Evolutionary conservation across 257 asterid species (phyloP).

Genomic region (Echium plantagineum): DNA sequence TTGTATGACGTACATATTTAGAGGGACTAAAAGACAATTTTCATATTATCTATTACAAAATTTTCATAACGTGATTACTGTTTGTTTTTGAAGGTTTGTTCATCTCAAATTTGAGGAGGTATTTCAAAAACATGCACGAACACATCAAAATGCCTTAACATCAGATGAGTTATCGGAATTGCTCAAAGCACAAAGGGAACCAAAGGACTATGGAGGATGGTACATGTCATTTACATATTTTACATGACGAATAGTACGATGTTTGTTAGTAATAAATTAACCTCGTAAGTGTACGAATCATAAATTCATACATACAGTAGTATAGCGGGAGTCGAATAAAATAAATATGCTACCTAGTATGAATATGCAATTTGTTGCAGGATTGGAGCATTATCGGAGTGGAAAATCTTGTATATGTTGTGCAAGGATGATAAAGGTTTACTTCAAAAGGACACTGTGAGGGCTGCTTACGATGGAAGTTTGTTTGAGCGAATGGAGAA

Average conservation of each 20-base stretch:
- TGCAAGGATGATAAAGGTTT: slow-evolving; percentile 65
- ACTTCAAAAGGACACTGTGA: slow-evolving; percentile 43
- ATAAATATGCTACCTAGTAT: too few species aligned
- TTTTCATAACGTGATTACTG: background rate
- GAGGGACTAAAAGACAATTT: too few species aligned
- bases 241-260: too few species aligned
- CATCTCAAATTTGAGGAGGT: slow-evolving; percentile 58
- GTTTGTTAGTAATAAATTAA: too few species aligned
- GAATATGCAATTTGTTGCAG: background rate
- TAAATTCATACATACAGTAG: too few species aligned
- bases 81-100: slow-evolving; percentile 38
- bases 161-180: slow-evolving; percentile 40
- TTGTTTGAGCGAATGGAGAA: slow-evolving; percentile 58
- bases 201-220: slow-evolving; percentile 73
- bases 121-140: slow-evolving; percentile 41
- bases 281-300: too few species aligned
- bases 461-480: slow-evolving; percentile 71
- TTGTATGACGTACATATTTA: too few species aligned
- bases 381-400: slow-evolving; percentile 42
- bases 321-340: too few species aligned
- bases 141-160: slow-evolving; percentile 39
- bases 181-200: slow-evolving; percentile 52
- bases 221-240: slow-evolving; percentile 12
- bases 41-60: too few species aligned
- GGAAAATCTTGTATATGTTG: slow-evolving; percentile 54